Evolutionary conservation across 2,329 filamentous ascomycete genomes (phyloP), one percentile per base, ranked within the genome.

Genomic region (Cucurbitaria berberidis): DNA sequence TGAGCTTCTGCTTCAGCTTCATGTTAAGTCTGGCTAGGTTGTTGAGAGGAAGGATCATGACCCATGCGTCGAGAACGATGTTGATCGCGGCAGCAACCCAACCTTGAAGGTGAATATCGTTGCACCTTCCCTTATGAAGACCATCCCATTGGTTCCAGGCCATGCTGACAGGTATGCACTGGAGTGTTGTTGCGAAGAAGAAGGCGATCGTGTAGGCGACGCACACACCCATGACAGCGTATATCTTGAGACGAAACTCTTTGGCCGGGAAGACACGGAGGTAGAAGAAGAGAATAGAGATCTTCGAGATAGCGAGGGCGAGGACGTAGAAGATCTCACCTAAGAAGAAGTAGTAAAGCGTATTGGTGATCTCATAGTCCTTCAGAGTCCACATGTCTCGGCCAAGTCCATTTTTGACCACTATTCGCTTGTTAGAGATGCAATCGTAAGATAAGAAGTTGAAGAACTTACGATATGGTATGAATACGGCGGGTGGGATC

Each of bases 361-460:
- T 18, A n/a, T n/a, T n/a, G n/a, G 75, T 79, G 38, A 84, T 76
- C 22, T 76, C 64, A 0, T 71, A 56, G 0, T 68, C 59, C 0
- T 69, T 55, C 15, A 84, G 51, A 0, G 79, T 81, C 81, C 81
- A 84, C 19, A 83, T 75, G 45, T 84, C 81, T n/a, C n/a, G n/a
- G n/a, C n/a, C n/a, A n/a, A n/a, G n/a, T n/a, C n/a, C n/a, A n/a
- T n/a, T n/a, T n/a, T n/a, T n/a, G n/a, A n/a, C n/a, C n/a, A n/a
- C n/a, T n/a, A n/a, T n/a, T n/a, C n/a, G n/a, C n/a, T n/a, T n/a
- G n/a, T n/a, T n/a, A n/a, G n/a, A n/a, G n/a, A n/a, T n/a, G n/a
- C n/a, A n/a, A n/a, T n/a, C n/a, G n/a, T n/a, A n/a, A n/a, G n/a
- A n/a, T n/a, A n/a, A n/a, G n/a, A n/a, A n/a, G n/a, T n/a, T n/a